phyloP scores from a whole-genome alignment of 805 yeast species.

The Wickerhamomyces pijperi region DNA sequence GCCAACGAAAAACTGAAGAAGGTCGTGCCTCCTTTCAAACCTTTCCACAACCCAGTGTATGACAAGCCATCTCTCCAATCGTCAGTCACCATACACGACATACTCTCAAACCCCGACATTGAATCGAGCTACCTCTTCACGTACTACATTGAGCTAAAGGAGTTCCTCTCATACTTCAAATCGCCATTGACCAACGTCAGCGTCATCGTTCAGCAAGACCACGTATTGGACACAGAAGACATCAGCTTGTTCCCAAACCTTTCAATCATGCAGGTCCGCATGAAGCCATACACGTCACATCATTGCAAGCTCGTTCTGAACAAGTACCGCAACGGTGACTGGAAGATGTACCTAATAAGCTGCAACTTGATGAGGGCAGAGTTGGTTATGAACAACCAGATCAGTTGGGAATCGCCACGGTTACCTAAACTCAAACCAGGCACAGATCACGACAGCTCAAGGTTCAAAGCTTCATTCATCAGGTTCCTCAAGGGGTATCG shows the following conservation, averaged over 20 bases:
- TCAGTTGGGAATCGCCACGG: slow-evolving; percentile 52
- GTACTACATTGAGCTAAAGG: slow-evolving; percentile 30
- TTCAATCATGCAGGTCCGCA: slow-evolving; percentile 23
- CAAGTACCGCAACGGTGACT: slow-evolving; percentile 26
- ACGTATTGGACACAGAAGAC: neutral
- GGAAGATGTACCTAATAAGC: slow-evolving; percentile 47
- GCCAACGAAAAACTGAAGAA: no score
- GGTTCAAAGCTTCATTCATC: slow-evolving; percentile 34
- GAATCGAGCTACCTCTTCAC: slow-evolving; percentile 34
- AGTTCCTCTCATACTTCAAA: slow-evolving; percentile 21
- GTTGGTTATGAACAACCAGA: slow-evolving; percentile 48
- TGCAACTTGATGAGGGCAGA: slow-evolving; percentile 48
- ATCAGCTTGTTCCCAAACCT: neutral
- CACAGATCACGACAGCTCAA: slow-evolving; percentile 1
- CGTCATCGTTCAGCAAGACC: slow-evolving; percentile 8
- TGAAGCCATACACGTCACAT: slow-evolving; percentile 37
- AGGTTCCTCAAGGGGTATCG: slow-evolving; percentile 35
- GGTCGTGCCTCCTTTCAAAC: slow-evolving; percentile 16
- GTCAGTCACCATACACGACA: slow-evolving; percentile 18
- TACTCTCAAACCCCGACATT: slow-evolving; percentile 24
- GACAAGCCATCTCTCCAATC: slow-evolving; percentile 9
- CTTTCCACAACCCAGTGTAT: slow-evolving; percentile 12
- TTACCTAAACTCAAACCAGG: slow-evolving; percentile 7
- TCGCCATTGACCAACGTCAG: slow-evolving; percentile 8
- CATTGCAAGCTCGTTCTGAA: slow-evolving; percentile 64